Base-by-base conservation (phyloP, 2,329 filamentous ascomycete species). In the Diaporthe amygdali region DNA sequence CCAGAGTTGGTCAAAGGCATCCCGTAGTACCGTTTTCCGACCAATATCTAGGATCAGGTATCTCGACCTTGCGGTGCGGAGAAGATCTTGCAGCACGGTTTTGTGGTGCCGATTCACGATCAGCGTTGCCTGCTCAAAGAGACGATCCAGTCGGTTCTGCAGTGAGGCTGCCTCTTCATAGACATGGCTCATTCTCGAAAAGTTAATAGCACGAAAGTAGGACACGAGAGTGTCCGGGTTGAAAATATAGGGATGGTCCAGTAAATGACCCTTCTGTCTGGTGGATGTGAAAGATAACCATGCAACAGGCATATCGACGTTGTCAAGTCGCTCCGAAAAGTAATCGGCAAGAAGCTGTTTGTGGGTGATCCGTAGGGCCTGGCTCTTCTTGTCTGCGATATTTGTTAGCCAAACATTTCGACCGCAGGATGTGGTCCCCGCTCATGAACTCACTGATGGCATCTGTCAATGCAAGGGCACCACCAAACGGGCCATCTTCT, bases 1-100 rank as follows among this genome's bases (percentile, higher is more conserved):
- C 94, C 96, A 98, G 2, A 99, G 85, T 78, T 98, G 94, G 79
- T 98, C 91, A 73, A 98, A 92, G 0, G 93, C 88, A 84, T 97
- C 91, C 70, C 88, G 80, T 27, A 97, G 83, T 27, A 95, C 85
- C 77, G 92, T 85, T 51, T 92, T 82, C 74, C 94, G 85, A 70
- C 93, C 83, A 73, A 96, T 88, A 70, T 92, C 85, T 63, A 96
- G 83, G 64, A 96, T 86, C 59, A 96, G 82, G 73, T 93, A 96
- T 66, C 89, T 92, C 1, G 90, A 89, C 63, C 92, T 91, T 0
- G 92, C 90, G 8, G 89, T 90, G 73, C 88, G 89, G 69, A 96
- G 81, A 46, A 91, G 85, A 39, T 91, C 87, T 67, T 90, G 84
- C 20, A 95, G 81, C 5, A 90, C 87, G 47, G 86, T 84, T 73